Evolutionary conservation across 805 yeast species (phyloP).

Genomic region (Nakazawaea laoshanensis): DNA sequence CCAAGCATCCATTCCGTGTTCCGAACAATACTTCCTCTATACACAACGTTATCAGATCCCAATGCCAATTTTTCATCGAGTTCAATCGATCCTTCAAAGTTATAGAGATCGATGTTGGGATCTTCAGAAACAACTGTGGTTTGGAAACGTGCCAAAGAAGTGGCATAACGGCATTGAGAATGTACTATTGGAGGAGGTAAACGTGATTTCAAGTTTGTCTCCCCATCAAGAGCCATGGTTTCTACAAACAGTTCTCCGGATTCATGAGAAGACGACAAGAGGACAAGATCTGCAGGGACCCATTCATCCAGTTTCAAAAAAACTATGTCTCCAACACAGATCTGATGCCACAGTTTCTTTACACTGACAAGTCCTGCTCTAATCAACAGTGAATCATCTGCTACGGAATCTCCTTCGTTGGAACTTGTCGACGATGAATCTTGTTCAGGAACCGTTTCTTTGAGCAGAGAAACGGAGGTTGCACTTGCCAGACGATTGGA

Average conservation of each 20-base stretch:
- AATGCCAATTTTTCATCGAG: slow-evolving; percentile 45
- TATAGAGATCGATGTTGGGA: slow-evolving; percentile 86
- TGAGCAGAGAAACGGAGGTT: slow-evolving; percentile 8
- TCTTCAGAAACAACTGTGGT: slow-evolving; percentile 70
- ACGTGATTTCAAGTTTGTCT: slow-evolving; percentile 79
- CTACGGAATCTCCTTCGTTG: too few species aligned
- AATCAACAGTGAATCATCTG: slow-evolving; percentile 13
- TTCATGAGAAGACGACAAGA: slow-evolving; percentile 62
- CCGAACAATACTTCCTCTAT: slow-evolving; percentile 84
- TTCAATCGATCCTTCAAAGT: slow-evolving; percentile 72
- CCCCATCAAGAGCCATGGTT: slow-evolving; percentile 98
- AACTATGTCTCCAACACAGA: slow-evolving; percentile 84
- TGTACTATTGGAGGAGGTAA: slow-evolving; percentile 59
- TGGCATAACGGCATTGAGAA: slow-evolving; percentile 38
- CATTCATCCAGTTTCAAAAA: slow-evolving; percentile 73
- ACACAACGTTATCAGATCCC: slow-evolving; percentile 74
- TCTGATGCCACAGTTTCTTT: slow-evolving; percentile 56
- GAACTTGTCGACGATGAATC: too few species aligned
- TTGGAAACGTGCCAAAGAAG: slow-evolving; percentile 38
- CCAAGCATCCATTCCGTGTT: slow-evolving; percentile 75
- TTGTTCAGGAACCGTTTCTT: too few species aligned
- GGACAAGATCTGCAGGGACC: slow-evolving; percentile 85
- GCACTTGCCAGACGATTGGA: too few species aligned
- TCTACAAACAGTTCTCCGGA: slow-evolving; percentile 68
- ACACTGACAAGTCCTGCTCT: slow-evolving; percentile 26